phyloP scores from a whole-genome alignment of 2,329 filamentous ascomycete genomes.

The Thermoascus crustaceus region DNA sequence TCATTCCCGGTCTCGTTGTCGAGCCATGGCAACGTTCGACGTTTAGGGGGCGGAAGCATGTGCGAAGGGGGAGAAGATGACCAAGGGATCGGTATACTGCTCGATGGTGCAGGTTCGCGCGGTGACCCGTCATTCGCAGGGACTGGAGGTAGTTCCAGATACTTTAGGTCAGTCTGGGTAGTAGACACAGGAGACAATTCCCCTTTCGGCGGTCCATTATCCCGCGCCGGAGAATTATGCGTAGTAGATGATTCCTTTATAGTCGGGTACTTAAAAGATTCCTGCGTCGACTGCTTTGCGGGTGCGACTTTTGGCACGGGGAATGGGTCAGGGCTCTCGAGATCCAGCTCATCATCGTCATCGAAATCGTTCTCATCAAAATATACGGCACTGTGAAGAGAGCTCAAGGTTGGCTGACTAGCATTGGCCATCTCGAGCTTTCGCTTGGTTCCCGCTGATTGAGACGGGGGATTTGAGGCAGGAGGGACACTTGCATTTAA shows the following conservation, averaged over 20 bases:
- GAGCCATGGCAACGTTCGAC: slow-evolving; percentile 57
- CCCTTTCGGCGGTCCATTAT: background rate
- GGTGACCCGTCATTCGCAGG: slow-evolving; percentile 16
- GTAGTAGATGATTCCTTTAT: background rate
- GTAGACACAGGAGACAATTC: slow-evolving; percentile 10
- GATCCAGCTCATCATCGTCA: slow-evolving; percentile 68
- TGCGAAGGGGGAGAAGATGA: slow-evolving; percentile 50
- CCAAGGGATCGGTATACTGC: slow-evolving; percentile 60
- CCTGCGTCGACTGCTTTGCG: slow-evolving; percentile 5
- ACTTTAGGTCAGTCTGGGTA: slow-evolving; percentile 21
- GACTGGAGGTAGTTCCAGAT: slow-evolving; percentile 27
- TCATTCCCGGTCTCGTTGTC: slow-evolving; percentile 26
- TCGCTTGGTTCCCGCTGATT: slow-evolving; percentile 27
- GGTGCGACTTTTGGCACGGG: slow-evolving; percentile 12
- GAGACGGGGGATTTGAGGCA: slow-evolving; percentile 15
- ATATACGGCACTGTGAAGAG: slow-evolving; percentile 45
- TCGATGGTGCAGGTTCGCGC: slow-evolving; percentile 30
- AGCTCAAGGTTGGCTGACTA: slow-evolving; percentile 28
- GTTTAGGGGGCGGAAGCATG: slow-evolving; percentile 44
- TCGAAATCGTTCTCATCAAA: slow-evolving; percentile 80
- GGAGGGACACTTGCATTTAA: slow-evolving; percentile 16
- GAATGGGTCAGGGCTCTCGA: slow-evolving; percentile 24
- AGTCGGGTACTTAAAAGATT: slow-evolving; percentile 7
- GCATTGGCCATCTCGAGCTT: slow-evolving; percentile 29
- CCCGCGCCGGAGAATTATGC: slow-evolving; percentile 2